Base-by-base conservation (phyloP, 805 yeast species). In the Lipomyces kockii region DNA sequence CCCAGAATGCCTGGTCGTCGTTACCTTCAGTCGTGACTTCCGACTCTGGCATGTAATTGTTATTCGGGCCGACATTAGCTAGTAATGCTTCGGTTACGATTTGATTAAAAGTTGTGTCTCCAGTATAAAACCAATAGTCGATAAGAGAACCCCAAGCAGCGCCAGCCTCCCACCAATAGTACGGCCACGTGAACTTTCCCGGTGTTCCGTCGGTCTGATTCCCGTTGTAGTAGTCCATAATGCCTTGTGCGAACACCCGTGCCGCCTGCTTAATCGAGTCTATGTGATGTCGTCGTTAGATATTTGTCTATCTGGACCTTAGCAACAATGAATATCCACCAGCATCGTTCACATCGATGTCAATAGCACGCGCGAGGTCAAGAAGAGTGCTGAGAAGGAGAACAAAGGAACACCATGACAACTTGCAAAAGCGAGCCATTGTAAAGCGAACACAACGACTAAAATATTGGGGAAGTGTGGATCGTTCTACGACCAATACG, bases 1-100 rank as follows among this genome's bases (percentile, higher is more conserved):
- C 98, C 98, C 98, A 94, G 78, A 94, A 92, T 1, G 91, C 97
- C 81, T 94, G 98, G 82, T 94, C 98, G 83, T 94, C 99, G 76
- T 94, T 94, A 75, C 98, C 99, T 80, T 94, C 98, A 1, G 97
- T 90, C 46, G 92, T 87, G 11, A 93, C 86, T 79, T 93, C 97
- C 78, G 92, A 91, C 68, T 87, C 80, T 3, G 98, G 97, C 78
- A 94, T 87, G 78, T 87, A 95, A 79, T 94, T 89, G 80, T 86
- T 81, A 76, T 87, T 83, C 11, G 84, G 85, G 59, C 94, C 94
- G 9, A 86, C 85, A 79, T 94, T 98, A 75, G 86, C 87, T 61
- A 85, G 75, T 73, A 94, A 77, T 2, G 97, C 90, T 49, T 83
- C 80, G 73, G 84, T 83, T 63, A 91, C 83, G 49, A 83, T 65